Conservation (phyloP, 768 basidiomycete genomes). For the Rhodotorula taiwanensis region DNA sequence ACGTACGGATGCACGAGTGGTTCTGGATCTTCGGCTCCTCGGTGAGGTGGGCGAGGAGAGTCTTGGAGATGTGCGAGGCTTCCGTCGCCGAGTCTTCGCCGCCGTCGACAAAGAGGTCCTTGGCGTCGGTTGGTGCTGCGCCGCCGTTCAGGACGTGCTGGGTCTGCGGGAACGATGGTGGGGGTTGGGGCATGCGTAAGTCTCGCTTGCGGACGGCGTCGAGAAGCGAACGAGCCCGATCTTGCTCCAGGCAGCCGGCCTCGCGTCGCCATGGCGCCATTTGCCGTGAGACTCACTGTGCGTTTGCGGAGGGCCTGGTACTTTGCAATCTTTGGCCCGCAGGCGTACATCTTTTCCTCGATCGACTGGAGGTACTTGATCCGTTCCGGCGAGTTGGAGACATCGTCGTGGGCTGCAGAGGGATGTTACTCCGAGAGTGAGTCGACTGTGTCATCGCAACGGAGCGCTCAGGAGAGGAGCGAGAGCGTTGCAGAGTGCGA, state of each 20-base stretch:
- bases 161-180: conserved; percentile 3
- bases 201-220: too few species aligned
- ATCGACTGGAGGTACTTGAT: conserved; percentile 33
- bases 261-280: too few species aligned
- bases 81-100: conserved; percentile 36
- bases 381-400: conserved; percentile 34
- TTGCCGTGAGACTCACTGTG: conserved; percentile 29
- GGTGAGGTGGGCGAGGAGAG: conserved; percentile 12
- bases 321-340: conserved; percentile 40
- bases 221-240: too few species aligned
- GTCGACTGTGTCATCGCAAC: too few species aligned
- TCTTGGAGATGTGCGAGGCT: conserved; percentile 36
- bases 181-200: background rate
- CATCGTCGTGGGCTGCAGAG: conserved; percentile 15
- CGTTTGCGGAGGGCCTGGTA: conserved; percentile 34
- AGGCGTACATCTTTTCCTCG: conserved; percentile 40
- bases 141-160: conserved; percentile 29
- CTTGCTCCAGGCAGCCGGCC: too few species aligned
- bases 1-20: conserved; percentile 41
- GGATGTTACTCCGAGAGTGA: too few species aligned
- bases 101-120: conserved; percentile 41
- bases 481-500: background rate
- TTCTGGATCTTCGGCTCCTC: conserved; percentile 41
- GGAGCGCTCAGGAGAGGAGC: too few species aligned
- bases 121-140: conserved; percentile 21